Evolutionary conservation across 331 rosid species (phyloP), one percentile per base, ranked within the genome.

Genomic region (Saraca asoca): DNA sequence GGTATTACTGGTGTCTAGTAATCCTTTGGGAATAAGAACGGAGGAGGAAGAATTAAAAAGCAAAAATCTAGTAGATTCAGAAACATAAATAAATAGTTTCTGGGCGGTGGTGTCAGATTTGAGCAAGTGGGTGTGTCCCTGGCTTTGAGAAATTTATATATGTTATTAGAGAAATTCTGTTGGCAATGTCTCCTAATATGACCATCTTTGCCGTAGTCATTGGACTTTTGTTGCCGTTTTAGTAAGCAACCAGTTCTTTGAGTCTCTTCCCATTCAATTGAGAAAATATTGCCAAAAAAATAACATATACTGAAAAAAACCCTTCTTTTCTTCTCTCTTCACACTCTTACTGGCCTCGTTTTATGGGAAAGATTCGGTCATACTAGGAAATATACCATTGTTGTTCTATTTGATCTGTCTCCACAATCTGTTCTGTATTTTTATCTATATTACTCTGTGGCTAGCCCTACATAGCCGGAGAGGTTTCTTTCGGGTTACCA

Each of bases 91-190:
- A 83, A 81, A 62, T 44, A 33, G 52, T 49, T 44, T 14, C 62
- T 20, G 80, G 88, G 83, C 78, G 85, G 92, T 85, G 80, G 91
- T 85, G 95, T 85, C 95, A 80, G 95, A 68, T 66, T 72, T 38
- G 74, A 78, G 85, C 83, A 78, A 89, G 86, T 87, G 90, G 97
- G 85, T 62, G 64, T 88, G 83, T 87, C 80, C 81, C 79, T 66
- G 75, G 83, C 75, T 79, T 74, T 75, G 79, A 82, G 82, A 82
- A 51, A 73, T 56, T 24, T 80, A 67, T 75, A 69, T 18, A 66
- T 78, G 78, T 78, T 24, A 3, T 24, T 62, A 39, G 69, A 66
- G 77, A 45, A 38, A 67, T 75, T 80, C 75, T 78, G 81, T 78
- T 82, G 85, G 70, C 75, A 75, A 64, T 86, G 91, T 83, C 90